phyloP scores from a whole-genome alignment of 2,329 filamentous ascomycete species.

The Aciculosporium take region DNA sequence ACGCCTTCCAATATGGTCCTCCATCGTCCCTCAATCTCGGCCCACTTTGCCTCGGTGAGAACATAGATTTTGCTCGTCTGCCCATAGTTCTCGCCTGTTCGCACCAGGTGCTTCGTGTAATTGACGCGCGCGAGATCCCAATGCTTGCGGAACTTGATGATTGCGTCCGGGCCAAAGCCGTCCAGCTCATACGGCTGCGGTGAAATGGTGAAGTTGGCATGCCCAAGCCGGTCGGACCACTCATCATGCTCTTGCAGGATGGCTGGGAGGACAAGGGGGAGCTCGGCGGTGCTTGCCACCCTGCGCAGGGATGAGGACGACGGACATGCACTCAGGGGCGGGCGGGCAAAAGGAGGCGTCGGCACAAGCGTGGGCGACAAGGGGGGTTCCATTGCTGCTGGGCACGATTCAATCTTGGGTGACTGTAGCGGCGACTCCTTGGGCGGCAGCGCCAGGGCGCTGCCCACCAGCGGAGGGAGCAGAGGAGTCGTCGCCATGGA shows the following conservation, averaged over 20 bases:
- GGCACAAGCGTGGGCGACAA: conserved; percentile 20
- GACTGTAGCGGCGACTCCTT: conserved; percentile 76
- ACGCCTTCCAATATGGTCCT: conserved; percentile 53
- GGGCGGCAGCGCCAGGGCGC: conserved; percentile 38
- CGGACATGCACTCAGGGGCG: conserved; percentile 61
- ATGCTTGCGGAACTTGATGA: conserved; percentile 54
- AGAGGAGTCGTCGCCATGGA: conserved; percentile 65
- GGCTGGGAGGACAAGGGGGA: conserved; percentile 42
- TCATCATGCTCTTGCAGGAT: conserved; percentile 59
- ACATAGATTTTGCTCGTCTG: conserved; percentile 77
- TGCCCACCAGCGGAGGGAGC: conserved; percentile 65
- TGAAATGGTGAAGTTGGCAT: conserved; percentile 83
- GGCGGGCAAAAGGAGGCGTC: conserved; percentile 32
- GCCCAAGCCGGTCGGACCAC: conserved; percentile 75
- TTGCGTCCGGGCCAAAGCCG: conserved; percentile 39
- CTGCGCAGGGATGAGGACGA: conserved; percentile 61
- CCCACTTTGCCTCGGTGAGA: conserved; percentile 81
- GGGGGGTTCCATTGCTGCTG: conserved; percentile 3
- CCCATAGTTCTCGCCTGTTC: conserved; percentile 82
- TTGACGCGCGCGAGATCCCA: conserved; percentile 76
- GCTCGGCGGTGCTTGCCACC: conserved; percentile 45
- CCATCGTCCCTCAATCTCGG: conserved; percentile 64
- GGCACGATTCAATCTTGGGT: conserved; percentile 33
- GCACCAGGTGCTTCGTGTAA: conserved; percentile 77
- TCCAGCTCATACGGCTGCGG: conserved; percentile 67